Conservation (phyloP, 257 asterid species). For the Plantago elongata region DNA sequence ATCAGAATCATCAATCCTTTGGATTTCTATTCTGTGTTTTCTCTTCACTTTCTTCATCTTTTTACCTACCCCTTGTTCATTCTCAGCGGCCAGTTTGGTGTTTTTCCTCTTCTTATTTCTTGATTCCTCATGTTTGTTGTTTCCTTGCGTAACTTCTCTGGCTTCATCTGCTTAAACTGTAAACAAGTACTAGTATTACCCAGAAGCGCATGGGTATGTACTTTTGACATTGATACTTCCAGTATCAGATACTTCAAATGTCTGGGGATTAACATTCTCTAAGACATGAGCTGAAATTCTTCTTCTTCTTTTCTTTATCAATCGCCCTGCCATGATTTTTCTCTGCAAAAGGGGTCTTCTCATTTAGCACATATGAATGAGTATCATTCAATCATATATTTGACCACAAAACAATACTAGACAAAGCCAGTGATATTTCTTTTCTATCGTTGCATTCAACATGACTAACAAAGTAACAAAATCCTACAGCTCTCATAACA, state of each 20-base stretch:
- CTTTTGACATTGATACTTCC: constrained; percentile 4
- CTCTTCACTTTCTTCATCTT: constrained; percentile 38
- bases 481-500: too few species aligned
- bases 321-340: neutral
- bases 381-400: too few species aligned
- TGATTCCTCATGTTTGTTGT: constrained; percentile 27
- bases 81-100: constrained; percentile 1
- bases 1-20: constrained; percentile 17
- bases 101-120: constrained; percentile 37
- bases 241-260: constrained; percentile 10
- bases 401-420: too few species aligned
- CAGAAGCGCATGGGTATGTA: constrained; percentile 1
- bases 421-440: too few species aligned
- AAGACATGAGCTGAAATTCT: constrained; percentile 15
- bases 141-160: constrained; percentile 23
- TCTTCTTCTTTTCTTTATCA: neutral
- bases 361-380: too few species aligned
- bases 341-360: neutral
- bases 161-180: constrained; percentile 31
- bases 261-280: constrained; percentile 16
- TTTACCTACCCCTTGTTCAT: constrained; percentile 24
- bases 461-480: too few species aligned
- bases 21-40: constrained; percentile 22
- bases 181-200: neutral
- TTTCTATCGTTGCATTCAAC: too few species aligned